These are phyloP conservation scores for Aspergillus eucalypticola DNA, from an alignment of 2,329 filamentous ascomycete genomes.

Conservation along the genomic window DNA sequence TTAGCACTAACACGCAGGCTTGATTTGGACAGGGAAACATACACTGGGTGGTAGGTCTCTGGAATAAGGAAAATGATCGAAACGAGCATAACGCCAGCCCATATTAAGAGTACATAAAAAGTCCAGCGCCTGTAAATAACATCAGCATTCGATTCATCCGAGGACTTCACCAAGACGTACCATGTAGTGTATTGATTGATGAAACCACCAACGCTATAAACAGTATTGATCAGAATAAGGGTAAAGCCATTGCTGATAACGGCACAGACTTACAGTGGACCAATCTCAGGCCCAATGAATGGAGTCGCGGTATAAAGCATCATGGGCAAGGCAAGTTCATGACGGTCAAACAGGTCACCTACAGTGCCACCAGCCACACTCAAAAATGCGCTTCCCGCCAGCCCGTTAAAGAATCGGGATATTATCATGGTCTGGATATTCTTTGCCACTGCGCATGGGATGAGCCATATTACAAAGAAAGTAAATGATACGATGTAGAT, in stretches of 20 bases:
- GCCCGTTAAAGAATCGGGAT: constrained; percentile 66
- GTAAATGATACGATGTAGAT: constrained; percentile 76
- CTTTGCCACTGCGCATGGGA: constrained; percentile 74
- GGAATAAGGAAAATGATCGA: constrained; percentile 73
- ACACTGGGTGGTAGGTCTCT: constrained; percentile 74
- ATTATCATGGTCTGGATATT: constrained; percentile 80
- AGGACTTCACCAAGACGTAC: constrained; percentile 30
- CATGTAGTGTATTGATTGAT: constrained; percentile 75
- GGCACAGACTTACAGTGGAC: constrained; percentile 51
- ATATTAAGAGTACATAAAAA: constrained; percentile 82
- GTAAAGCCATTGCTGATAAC: neutral
- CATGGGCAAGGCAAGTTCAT: constrained; percentile 77
- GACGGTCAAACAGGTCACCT: constrained; percentile 70
- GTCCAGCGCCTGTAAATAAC: constrained; percentile 63
- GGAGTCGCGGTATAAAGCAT: constrained; percentile 70
- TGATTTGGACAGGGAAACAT: constrained; percentile 20
- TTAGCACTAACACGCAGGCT: neutral
- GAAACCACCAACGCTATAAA: constrained; percentile 66
- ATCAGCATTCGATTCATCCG: constrained; percentile 12
- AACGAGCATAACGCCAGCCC: constrained; percentile 64
- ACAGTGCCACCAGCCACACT: constrained; percentile 81
- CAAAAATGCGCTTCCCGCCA: constrained; percentile 55
- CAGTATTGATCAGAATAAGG: constrained; percentile 15
- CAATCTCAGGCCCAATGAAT: constrained; percentile 60
- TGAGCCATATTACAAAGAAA: constrained; percentile 75